Base-by-base conservation (phyloP, 495 filamentous ascomycete genomes). In the Bacidia rubella region DNA sequence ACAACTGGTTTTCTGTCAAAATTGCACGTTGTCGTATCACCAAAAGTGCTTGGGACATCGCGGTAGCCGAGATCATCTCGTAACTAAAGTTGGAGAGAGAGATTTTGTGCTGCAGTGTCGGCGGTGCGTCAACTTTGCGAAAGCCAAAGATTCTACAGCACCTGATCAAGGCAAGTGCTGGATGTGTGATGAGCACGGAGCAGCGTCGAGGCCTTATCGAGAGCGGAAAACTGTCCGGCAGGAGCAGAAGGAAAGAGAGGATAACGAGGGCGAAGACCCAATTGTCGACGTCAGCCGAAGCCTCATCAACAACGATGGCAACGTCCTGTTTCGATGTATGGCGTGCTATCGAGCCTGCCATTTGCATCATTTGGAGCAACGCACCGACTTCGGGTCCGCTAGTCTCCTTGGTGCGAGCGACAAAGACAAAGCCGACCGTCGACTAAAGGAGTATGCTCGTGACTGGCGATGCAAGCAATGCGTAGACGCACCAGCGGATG, bases 41-140 rank as follows among this genome's bases (percentile, higher is more conserved):
- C 82, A 85, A 59, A 61, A 57, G 27, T 99, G 93, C 62, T 71
- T 99, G 12, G 87, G 89, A 19, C 64, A 70, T n/a, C 79, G 90
- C 17, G 75, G 69, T 26, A 64, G 57, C 11, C 75, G 93, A 41
- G 87, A 95, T 3, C 92, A 97, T 66, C 70, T 90, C n/a, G 87
- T 93, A 22, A 96, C 92, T n/a, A 97, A 95, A 64, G 70, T 96
- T 45, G 78, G 68, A 2, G 69, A 80, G 3, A 79, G 82, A 12
- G 70, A 83, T 15, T 96, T 92, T 58, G 81, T 97, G 38, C 68
- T 97, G 32, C 93, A 99, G 63, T 99, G 93, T 64, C 80, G 79
- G 52, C 84, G 82, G 40, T 99, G 93, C 60, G 70, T 96, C 41
- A 80, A 83, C 21, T 60, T 69, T 17, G 66, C 79, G 32, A 70